A percentile compares a stretch with the other conserved stretches of the same genome.
Conservation (phyloP, 805 yeast species). For the Ogataea ramenticola region DNA sequence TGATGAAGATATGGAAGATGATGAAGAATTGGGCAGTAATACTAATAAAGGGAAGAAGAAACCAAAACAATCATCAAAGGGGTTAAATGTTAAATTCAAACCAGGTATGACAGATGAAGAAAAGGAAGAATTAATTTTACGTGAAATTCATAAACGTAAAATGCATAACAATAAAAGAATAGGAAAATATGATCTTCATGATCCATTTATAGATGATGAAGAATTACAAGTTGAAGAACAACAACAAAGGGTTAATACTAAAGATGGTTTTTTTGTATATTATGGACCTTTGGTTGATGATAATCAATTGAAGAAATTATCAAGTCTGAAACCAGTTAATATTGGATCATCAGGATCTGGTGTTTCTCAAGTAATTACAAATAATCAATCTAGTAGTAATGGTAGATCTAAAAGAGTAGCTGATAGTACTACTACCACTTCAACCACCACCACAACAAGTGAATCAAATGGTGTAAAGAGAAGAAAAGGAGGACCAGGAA, state of each 20-base stretch:
- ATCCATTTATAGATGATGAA: constrained; percentile 94
- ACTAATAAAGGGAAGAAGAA: constrained; percentile 12
- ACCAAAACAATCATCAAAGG: constrained; percentile 1
- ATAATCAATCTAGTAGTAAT: neutral
- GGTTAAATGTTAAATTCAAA: constrained; percentile 21
- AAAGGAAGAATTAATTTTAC: constrained; percentile 23
- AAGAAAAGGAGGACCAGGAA: too few relatives aligned
- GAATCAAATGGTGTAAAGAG: too few relatives aligned
- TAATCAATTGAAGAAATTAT: constrained; percentile 6
- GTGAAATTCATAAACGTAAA: constrained; percentile 29
- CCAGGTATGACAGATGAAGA: constrained; percentile 27
- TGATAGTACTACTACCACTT: constrained; percentile 3
- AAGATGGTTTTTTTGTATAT: constrained; percentile 92
- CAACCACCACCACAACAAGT: neutral
- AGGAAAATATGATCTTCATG: constrained; percentile 87
- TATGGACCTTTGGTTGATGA: constrained; percentile 84
- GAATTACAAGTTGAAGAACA: constrained; percentile 92
- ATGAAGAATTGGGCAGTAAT: neutral
- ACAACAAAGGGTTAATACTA: constrained; percentile 82
- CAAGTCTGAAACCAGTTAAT: neutral
- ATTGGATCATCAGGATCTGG: neutral
- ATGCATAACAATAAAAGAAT: constrained; percentile 59
- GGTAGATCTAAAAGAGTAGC: neutral
- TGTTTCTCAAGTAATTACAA: neutral
- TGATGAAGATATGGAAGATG: constrained; percentile 2